phyloP scores from a whole-genome alignment of 495 filamentous ascomycete genomes.

The Aspergillus biplanus region DNA sequence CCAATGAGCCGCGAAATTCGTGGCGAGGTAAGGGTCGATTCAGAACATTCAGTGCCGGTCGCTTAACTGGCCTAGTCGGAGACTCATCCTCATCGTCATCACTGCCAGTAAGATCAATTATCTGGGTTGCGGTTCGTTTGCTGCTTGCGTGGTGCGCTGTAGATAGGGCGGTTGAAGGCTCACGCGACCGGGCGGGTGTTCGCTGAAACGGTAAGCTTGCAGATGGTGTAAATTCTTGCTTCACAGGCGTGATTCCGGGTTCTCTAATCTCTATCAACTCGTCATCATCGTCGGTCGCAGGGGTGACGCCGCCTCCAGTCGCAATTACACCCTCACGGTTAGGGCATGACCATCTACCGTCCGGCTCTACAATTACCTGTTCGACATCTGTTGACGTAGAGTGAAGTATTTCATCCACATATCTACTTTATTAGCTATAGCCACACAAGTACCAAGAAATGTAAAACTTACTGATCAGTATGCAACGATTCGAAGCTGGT shows the following conservation, averaged over 20 bases:
- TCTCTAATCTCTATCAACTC: conserved; percentile 72
- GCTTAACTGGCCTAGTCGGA: conserved; percentile 60
- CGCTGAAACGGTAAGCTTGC: conserved; percentile 44
- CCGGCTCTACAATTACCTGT: conserved; percentile 87
- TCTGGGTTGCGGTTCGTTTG: conserved; percentile 64
- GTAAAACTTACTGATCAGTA: conserved; percentile 76
- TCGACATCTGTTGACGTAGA: conserved; percentile 69
- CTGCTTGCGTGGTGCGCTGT: conserved; percentile 48
- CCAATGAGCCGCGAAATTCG: conserved; percentile 30
- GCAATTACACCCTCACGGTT: conserved; percentile 40
- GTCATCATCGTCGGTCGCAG: conserved; percentile 61
- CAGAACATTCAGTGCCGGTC: conserved; percentile 32
- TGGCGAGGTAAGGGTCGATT: conserved; percentile 27
- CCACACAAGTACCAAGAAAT: background rate
- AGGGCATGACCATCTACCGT: conserved; percentile 72
- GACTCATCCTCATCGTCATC: conserved; percentile 74
- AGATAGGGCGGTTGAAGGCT: conserved; percentile 54
- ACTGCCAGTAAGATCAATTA: conserved; percentile 81
- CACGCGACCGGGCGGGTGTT: conserved; percentile 59
- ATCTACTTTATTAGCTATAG: conserved; percentile 54
- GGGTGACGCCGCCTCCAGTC: conserved; percentile 41
- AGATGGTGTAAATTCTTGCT: conserved; percentile 45
- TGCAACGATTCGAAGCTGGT: conserved; percentile 80
- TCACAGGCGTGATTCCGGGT: conserved; percentile 47
- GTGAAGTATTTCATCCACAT: conserved; percentile 83